Evolutionary conservation across 2,329 filamentous ascomycete genomes (phyloP).

Genomic region (Verticillium klebahnii): DNA sequence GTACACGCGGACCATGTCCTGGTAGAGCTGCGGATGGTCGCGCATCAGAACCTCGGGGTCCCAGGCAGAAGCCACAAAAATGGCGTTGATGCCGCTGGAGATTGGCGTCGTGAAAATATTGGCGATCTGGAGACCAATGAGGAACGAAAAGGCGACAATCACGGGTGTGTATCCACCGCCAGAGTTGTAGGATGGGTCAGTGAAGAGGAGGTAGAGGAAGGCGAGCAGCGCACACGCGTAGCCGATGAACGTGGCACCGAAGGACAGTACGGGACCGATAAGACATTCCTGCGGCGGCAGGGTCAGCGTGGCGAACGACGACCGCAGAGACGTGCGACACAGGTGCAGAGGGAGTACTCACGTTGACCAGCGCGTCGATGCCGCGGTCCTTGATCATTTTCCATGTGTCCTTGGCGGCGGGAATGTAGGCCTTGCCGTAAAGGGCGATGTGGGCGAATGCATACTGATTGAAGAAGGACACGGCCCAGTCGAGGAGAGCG

Average conservation of each 20-base stretch:
- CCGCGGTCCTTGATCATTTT: constrained; percentile 87
- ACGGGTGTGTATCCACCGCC: constrained; percentile 67
- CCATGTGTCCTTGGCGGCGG: constrained; percentile 87
- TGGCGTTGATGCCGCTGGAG: constrained; percentile 82
- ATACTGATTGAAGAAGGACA: constrained; percentile 86
- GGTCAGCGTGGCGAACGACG: background rate
- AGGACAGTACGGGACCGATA: constrained; percentile 67
- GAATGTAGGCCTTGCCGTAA: constrained; percentile 84
- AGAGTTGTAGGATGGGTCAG: constrained; percentile 71
- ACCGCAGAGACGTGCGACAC: background rate
- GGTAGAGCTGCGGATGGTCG: constrained; percentile 78
- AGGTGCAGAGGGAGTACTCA: constrained; percentile 17
- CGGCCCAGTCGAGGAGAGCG: constrained; percentile 74
- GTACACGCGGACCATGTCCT: constrained; percentile 74
- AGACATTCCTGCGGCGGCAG: constrained; percentile 58
- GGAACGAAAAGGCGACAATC: constrained; percentile 78
- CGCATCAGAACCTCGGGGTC: constrained; percentile 70
- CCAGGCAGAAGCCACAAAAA: constrained; percentile 76
- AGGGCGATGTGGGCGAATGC: constrained; percentile 90
- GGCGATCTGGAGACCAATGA: constrained; percentile 86
- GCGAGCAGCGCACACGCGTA: constrained; percentile 77
- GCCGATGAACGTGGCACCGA: constrained; percentile 77
- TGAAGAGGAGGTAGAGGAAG: constrained; percentile 83
- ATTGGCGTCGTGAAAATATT: constrained; percentile 88
- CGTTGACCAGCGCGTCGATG: constrained; percentile 81